Conservation (phyloP, 345 rosid genomes). For the Eucalyptus fibrosa region DNA sequence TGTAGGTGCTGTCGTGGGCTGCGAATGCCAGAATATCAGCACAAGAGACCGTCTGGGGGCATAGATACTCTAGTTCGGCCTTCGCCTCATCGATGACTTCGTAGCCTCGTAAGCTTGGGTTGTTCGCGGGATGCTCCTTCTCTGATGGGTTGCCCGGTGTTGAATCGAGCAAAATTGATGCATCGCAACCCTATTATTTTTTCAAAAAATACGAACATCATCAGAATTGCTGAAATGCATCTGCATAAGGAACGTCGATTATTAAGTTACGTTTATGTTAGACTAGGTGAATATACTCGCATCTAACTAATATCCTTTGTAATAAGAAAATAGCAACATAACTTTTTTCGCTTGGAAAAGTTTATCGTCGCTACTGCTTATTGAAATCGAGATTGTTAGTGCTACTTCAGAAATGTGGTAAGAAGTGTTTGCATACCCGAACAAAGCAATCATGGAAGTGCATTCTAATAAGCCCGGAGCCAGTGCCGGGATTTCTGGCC, state of each 20-base stretch:
- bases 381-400: neutral
- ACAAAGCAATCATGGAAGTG: constrained; percentile 18
- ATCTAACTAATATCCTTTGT: too few relatives aligned
- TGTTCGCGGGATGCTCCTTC: constrained; percentile 1
- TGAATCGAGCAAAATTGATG: constrained; percentile 1
- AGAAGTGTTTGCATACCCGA: neutral
- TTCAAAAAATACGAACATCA: neutral
- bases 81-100: neutral
- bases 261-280: too few relatives aligned
- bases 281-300: too few relatives aligned
- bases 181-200: constrained; percentile 7
- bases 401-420: neutral
- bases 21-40: neutral
- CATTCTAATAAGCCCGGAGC: constrained; percentile 2
- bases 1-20: neutral
- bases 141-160: neutral
- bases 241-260: neutral
- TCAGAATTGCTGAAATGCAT: neutral
- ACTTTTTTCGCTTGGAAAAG: too few relatives aligned
- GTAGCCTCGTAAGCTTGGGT: neutral
- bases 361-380: neutral
- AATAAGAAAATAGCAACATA: too few relatives aligned
- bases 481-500: neutral
- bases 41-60: neutral
- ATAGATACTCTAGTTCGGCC: neutral